These are phyloP conservation scores for Podila minutissima DNA, from an alignment of 192 early-diverging fungal genomes.

Conservation along the genomic window DNA sequence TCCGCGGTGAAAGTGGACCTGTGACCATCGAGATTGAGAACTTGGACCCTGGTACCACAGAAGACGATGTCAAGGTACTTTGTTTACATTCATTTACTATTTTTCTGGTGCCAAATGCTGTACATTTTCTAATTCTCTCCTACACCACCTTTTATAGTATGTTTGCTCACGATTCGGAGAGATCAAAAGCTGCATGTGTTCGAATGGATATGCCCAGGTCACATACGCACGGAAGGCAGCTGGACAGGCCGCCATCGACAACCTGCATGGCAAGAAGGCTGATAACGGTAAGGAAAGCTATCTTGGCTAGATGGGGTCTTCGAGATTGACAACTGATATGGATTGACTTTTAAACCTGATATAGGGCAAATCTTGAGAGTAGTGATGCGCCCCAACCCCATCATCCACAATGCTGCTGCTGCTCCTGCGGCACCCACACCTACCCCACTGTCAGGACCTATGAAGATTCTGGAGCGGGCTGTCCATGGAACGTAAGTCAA, in stretches of 20 bases:
- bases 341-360: background rate
- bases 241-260: conserved; percentile 54
- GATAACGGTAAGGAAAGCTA: conserved; percentile 52
- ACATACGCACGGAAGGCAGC: conserved; percentile 55
- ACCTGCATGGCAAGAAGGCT: conserved; percentile 57
- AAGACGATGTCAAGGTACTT: conserved; percentile 61
- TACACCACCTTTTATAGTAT: conserved; percentile 19
- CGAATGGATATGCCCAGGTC: conserved; percentile 58
- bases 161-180: conserved; percentile 47
- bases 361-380: conserved; percentile 37
- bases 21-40: conserved; percentile 57
- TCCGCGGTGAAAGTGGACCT: conserved; percentile 62
- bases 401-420: conserved; percentile 14
- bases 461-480: conserved; percentile 42
- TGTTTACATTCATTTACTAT: background rate
- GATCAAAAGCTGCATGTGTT: conserved; percentile 52
- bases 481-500: conserved; percentile 51
- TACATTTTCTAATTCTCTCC: background rate
- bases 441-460: conserved; percentile 30
- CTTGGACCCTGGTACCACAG: conserved; percentile 58
- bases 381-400: conserved; percentile 24
- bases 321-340: background rate
- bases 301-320: background rate
- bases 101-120: background rate
- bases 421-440: background rate